A percentile compares a stretch with the other conserved stretches of the same genome.
Evolutionary conservation across 192 early-diverging fungal genomes (phyloP).

Genomic region (Entomortierella chlamydospora): DNA sequence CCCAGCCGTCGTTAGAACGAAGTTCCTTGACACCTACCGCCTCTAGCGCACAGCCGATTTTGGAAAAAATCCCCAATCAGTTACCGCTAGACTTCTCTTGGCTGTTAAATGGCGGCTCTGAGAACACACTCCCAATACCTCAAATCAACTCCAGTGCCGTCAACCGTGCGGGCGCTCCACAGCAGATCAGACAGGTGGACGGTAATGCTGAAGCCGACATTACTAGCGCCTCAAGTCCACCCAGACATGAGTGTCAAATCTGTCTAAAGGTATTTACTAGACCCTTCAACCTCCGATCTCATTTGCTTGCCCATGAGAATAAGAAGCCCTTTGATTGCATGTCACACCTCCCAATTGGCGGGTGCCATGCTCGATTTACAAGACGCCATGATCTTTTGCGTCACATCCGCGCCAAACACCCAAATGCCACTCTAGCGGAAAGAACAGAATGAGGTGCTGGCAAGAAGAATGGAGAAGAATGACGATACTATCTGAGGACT

Average conservation of each 20-base stretch:
- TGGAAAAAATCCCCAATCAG: too few species aligned
- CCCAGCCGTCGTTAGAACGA: not conserved
- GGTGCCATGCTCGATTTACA: slow-evolving; percentile 15
- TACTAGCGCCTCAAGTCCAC: not conserved
- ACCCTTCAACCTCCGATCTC: slow-evolving; percentile 37
- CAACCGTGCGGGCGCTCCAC: not conserved
- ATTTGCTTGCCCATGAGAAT: slow-evolving; percentile 18
- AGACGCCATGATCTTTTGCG: slow-evolving; percentile 28
- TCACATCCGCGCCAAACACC: slow-evolving; percentile 20
- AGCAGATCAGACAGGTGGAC: not conserved
- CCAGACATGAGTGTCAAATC: not conserved
- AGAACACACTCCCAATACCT: too few species aligned
- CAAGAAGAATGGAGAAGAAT: not conserved
- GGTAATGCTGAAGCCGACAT: not conserved
- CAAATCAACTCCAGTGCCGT: too few species aligned
- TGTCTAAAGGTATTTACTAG: slow-evolving; percentile 16
- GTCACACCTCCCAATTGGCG: not conserved
- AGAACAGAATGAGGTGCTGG: too few species aligned
- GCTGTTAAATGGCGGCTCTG: too few species aligned
- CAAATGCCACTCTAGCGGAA: not conserved
- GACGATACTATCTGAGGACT: not conserved
- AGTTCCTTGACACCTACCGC: too few species aligned
- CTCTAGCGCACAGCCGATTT: too few species aligned
- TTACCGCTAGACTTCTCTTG: too few species aligned
- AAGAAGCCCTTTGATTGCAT: slow-evolving; percentile 20